Evolutionary conservation across 805 yeast species (phyloP).

Genomic region (Kluyveromyces starmeri): DNA sequence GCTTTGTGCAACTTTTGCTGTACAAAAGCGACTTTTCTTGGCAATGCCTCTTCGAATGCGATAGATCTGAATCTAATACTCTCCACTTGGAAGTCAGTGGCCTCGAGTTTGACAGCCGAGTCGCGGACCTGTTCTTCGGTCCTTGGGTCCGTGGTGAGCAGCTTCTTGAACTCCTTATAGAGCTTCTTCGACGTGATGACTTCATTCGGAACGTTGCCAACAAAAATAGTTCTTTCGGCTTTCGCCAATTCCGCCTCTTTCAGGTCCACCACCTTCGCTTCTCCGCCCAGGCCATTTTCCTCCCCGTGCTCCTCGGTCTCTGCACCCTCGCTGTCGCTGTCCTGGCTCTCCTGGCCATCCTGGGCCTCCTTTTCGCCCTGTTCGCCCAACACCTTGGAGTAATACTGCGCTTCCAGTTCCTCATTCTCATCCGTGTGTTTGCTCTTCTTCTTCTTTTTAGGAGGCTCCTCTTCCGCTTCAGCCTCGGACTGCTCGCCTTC

Average conservation of each 20-base stretch:
- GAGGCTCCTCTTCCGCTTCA: constrained; percentile 22
- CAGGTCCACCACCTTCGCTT: constrained; percentile 40
- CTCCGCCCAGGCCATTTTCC: constrained; percentile 13
- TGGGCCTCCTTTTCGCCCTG: constrained; percentile 10
- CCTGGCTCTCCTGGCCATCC: constrained; percentile 11
- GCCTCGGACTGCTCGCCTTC: constrained; percentile 16
- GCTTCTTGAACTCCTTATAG: constrained; percentile 55
- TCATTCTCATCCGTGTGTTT: constrained; percentile 32
- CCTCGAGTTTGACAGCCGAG: constrained; percentile 6
- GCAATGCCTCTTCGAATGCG: constrained; percentile 77
- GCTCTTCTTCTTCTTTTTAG: constrained; percentile 17
- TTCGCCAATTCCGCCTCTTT: constrained; percentile 68
- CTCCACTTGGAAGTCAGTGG: constrained; percentile 35
- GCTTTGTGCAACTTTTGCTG: constrained; percentile 66
- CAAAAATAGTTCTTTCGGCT: constrained; percentile 77
- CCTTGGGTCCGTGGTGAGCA: constrained; percentile 32
- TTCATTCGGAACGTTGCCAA: constrained; percentile 69
- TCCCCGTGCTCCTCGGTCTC: constrained; percentile 14
- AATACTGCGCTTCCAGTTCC: constrained; percentile 48
- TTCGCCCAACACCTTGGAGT: constrained; percentile 39
- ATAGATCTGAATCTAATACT: constrained; percentile 89
- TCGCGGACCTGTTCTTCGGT: constrained; percentile 1
- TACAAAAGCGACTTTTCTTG: constrained; percentile 86
- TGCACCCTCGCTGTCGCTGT: constrained; percentile 21
- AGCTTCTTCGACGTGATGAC: constrained; percentile 56